These are phyloP conservation scores for Fusarium zealandicum DNA, from an alignment of 2,329 filamentous ascomycete genomes.

Conservation along the genomic window DNA sequence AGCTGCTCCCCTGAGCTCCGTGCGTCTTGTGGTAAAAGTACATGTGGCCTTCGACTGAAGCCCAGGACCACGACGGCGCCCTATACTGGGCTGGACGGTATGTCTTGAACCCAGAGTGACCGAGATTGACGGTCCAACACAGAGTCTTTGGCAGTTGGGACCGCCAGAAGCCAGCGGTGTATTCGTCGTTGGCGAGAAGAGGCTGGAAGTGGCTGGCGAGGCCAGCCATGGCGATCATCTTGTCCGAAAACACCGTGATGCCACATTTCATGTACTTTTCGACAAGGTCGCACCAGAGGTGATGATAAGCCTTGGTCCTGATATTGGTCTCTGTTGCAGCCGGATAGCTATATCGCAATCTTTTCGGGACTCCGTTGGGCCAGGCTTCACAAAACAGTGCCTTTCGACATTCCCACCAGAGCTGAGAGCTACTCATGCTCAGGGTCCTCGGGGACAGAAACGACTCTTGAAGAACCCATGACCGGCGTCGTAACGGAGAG, in stretches of 20 bases:
- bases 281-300: not conserved
- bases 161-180: slow-evolving; percentile 6
- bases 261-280: not conserved
- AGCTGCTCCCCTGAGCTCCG: too few relatives aligned
- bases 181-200: not conserved
- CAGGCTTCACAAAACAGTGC: not conserved
- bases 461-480: slow-evolving; percentile 8
- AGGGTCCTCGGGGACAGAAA: not conserved
- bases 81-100: slow-evolving; percentile 2
- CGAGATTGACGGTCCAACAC: not conserved
- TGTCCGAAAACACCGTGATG: not conserved
- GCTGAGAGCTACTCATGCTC: not conserved
- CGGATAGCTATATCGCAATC: too few relatives aligned
- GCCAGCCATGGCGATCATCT: slow-evolving; percentile 1
- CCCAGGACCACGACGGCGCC: slow-evolving; percentile 14
- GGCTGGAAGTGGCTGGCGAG: slow-evolving; percentile 1
- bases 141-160: not conserved
- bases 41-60: slow-evolving; percentile 1
- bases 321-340: too few relatives aligned
- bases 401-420: slow-evolving; percentile 8
- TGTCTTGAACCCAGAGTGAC: not conserved
- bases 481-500: not conserved
- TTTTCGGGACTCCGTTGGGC: not conserved
- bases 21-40: not conserved
- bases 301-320: too few relatives aligned